These are phyloP conservation scores for Vitis amurensis DNA, from an alignment of 164 flowering plant genomes.

Conservation along the genomic window DNA sequence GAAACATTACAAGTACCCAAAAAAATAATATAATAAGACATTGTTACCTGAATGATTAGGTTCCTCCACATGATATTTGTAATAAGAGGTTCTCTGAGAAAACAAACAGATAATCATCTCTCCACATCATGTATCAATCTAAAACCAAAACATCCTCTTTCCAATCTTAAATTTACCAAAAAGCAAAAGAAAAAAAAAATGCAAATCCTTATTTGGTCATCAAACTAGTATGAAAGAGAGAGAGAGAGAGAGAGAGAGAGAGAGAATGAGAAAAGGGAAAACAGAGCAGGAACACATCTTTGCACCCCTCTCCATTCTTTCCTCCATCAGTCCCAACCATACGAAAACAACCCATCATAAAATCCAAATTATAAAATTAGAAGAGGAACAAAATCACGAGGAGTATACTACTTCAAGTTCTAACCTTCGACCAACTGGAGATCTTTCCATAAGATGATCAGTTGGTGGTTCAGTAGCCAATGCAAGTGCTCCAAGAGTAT, in stretches of 20 bases:
- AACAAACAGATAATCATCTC: neutral
- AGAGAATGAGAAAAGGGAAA: too few species aligned
- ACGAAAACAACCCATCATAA: neutral
- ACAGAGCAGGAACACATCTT: too few species aligned
- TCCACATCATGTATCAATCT: neutral
- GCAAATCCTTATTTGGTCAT: too few species aligned
- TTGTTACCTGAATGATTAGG: slow-evolving; percentile 54
- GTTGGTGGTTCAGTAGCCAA: slow-evolving; percentile 83
- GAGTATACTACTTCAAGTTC: neutral
- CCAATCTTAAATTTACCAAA: too few species aligned
- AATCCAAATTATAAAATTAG: neutral
- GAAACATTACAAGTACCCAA: neutral
- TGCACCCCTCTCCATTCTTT: too few species aligned
- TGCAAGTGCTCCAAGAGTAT: slow-evolving; percentile 78
- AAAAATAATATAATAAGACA: neutral
- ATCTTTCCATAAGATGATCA: slow-evolving; percentile 61
- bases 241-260: too few species aligned
- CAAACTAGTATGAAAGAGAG: too few species aligned
- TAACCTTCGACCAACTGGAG: slow-evolving; percentile 74
- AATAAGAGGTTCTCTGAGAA: slow-evolving; percentile 66
- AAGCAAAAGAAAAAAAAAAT: too few species aligned
- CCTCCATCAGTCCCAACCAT: too few species aligned
- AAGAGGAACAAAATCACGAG: neutral
- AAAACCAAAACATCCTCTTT: too few species aligned
- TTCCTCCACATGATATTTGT: slow-evolving; percentile 85